Percentiles rank a stretch among this genome's conserved stretches.
Conservation (phyloP, 2,329 filamentous ascomycete genomes). For the Stenocarpella maydis region DNA sequence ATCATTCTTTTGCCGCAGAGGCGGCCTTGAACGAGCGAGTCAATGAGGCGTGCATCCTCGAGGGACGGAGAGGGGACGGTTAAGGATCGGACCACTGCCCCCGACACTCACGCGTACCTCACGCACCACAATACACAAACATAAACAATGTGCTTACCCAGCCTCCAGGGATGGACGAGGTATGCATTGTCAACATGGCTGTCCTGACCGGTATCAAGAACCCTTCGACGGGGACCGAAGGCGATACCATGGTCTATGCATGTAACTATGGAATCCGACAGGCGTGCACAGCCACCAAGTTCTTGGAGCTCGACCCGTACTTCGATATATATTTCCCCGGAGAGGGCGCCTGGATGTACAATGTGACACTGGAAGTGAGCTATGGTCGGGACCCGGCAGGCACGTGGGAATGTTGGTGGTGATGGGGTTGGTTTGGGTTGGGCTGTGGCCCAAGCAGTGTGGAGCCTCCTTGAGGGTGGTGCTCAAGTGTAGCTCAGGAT, state of each 20-base stretch:
- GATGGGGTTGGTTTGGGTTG: not conserved
- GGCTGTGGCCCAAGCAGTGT: not conserved
- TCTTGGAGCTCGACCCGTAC: not conserved
- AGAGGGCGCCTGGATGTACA: conserved; percentile 4
- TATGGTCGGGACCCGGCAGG: conserved; percentile 4
- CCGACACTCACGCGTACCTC: not conserved
- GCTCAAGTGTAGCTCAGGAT: too few relatives aligned
- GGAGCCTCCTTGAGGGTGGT: too few relatives aligned
- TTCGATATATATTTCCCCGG: not conserved
- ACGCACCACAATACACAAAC: too few relatives aligned
- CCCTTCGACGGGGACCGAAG: not conserved
- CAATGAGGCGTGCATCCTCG: too few relatives aligned
- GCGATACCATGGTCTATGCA: conserved; percentile 16
- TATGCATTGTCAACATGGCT: not conserved
- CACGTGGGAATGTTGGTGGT: not conserved
- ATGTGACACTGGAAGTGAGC: not conserved
- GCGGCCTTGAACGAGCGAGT: too few relatives aligned
- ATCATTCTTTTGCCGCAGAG: too few relatives aligned
- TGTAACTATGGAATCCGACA: not conserved
- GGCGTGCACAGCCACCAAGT: not conserved
- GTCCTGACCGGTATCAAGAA: not conserved
- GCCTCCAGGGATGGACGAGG: not conserved
- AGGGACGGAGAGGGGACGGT: too few relatives aligned
- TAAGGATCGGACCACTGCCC: not conserved
- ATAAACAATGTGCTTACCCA: not conserved